These are phyloP conservation scores for Xylaria scruposa DNA, from an alignment of 495 filamentous ascomycete genomes.

Conservation along the genomic window DNA sequence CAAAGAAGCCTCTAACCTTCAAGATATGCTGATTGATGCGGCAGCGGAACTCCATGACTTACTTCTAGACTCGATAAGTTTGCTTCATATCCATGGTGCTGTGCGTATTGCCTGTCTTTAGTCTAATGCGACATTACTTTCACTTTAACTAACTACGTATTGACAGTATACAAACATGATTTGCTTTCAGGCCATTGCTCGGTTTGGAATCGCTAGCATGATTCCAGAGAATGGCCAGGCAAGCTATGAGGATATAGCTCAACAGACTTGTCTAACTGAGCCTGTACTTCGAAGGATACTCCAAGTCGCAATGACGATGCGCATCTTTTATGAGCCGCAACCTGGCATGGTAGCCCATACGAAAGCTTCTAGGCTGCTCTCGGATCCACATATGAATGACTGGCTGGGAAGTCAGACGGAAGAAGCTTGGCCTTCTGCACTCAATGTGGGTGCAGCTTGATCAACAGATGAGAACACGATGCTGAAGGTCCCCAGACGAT, in stretches of 20 bases:
- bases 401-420: conserved; percentile 41
- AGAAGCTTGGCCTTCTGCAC: conserved; percentile 32
- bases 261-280: conserved; percentile 29
- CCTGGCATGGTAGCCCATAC: conserved; percentile 33
- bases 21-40: not conserved
- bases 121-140: not conserved
- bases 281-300: conserved; percentile 46
- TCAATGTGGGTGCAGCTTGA: conserved; percentile 11
- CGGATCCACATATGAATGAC: conserved; percentile 34
- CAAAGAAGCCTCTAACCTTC: not conserved
- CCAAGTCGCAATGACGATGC: conserved; percentile 53
- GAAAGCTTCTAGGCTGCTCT: conserved; percentile 43
- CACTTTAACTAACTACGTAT: not conserved
- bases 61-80: not conserved
- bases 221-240: conserved; percentile 41
- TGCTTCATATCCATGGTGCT: not conserved
- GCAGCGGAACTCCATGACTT: conserved; percentile 10
- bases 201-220: conserved; percentile 41
- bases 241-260: conserved; percentile 42
- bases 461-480: not conserved
- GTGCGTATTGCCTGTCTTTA: not conserved
- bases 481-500: conserved; percentile 29
- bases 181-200: conserved; percentile 44
- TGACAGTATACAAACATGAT: conserved; percentile 35
- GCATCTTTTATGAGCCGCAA: conserved; percentile 52